These are phyloP conservation scores for Fallopia convolvulus DNA, from an alignment of 148 eudicot species.

Conservation along the genomic window DNA sequence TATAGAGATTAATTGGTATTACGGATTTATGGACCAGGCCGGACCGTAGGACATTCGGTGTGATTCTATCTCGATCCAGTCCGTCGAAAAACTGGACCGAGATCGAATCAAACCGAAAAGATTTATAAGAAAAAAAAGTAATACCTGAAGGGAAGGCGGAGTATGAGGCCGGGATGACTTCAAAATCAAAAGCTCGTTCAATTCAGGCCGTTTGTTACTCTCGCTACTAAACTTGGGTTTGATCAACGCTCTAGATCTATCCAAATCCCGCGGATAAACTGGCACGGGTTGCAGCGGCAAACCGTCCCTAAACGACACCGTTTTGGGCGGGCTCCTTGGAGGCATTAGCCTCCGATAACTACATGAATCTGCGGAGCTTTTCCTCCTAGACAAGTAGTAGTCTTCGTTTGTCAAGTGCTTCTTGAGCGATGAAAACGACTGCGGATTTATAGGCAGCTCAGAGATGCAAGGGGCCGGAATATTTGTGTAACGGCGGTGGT, in stretches of 20 bases:
- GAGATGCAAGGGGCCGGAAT: conserved; percentile 50
- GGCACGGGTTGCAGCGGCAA: neutral
- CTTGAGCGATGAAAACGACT: neutral
- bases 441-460: conserved; percentile 52
- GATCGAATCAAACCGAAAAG: no score
- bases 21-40: no score
- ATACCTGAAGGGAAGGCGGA: neutral
- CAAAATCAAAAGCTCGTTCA: neutral
- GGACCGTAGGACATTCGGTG: no score
- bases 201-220: neutral
- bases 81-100: no score
- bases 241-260: neutral
- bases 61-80: no score
- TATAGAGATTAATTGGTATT: neutral
- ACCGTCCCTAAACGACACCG: conserved; percentile 16
- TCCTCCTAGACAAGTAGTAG: conserved; percentile 17
- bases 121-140: no score
- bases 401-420: no score
- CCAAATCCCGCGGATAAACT: neutral
- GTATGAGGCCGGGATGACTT: neutral
- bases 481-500: neutral
- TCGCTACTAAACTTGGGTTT: neutral
- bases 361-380: conserved; percentile 44
- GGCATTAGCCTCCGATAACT: conserved; percentile 16
- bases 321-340: neutral